Evolutionary conservation across 495 filamentous ascomycete genomes (phyloP).

Genomic region (Geoglossum glabrum): DNA sequence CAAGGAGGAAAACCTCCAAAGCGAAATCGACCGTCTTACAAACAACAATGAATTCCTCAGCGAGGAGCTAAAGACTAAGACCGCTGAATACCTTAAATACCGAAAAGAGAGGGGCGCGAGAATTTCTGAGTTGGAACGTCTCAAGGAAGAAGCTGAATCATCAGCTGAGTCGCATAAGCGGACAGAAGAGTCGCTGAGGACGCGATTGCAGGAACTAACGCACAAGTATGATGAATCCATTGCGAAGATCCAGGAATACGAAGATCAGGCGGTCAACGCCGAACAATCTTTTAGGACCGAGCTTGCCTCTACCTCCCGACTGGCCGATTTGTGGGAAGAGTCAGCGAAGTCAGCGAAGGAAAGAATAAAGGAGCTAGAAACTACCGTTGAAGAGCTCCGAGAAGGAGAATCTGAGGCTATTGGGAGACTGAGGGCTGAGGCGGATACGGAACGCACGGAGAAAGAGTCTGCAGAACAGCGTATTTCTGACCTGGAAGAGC

Average conservation of each 20-base stretch:
- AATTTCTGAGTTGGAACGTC: slow-evolving; percentile 68
- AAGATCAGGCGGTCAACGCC: slow-evolving; percentile 56
- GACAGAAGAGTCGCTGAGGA: slow-evolving; percentile 59
- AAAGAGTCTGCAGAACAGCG: slow-evolving; percentile 47
- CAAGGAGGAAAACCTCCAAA: slow-evolving; percentile 68
- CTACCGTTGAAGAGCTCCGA: slow-evolving; percentile 52
- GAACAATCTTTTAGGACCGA: slow-evolving; percentile 71
- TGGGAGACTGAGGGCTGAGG: slow-evolving; percentile 52
- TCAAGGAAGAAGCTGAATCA: slow-evolving; percentile 63
- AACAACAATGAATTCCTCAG: slow-evolving; percentile 86
- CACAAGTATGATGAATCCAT: slow-evolving; percentile 73
- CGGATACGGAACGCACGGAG: slow-evolving; percentile 60
- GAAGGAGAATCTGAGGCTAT: slow-evolving; percentile 69
- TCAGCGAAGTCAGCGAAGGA: slow-evolving; percentile 61
- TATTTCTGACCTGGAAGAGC: slow-evolving; percentile 52
- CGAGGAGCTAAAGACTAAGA: slow-evolving; percentile 73
- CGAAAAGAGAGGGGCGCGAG: slow-evolving; percentile 84
- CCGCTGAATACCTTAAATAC: slow-evolving; percentile 65
- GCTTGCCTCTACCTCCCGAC: slow-evolving; percentile 53
- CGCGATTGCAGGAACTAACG: slow-evolving; percentile 61
- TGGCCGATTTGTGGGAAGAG: slow-evolving; percentile 71
- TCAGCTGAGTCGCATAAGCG: slow-evolving; percentile 56
- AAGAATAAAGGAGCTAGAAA: slow-evolving; percentile 63
- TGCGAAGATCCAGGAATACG: slow-evolving; percentile 57
- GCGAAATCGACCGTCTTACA: slow-evolving; percentile 70